Evolutionary conservation across 441 rosid genomes (phyloP).

Genomic region (Gossypium davidsonii): DNA sequence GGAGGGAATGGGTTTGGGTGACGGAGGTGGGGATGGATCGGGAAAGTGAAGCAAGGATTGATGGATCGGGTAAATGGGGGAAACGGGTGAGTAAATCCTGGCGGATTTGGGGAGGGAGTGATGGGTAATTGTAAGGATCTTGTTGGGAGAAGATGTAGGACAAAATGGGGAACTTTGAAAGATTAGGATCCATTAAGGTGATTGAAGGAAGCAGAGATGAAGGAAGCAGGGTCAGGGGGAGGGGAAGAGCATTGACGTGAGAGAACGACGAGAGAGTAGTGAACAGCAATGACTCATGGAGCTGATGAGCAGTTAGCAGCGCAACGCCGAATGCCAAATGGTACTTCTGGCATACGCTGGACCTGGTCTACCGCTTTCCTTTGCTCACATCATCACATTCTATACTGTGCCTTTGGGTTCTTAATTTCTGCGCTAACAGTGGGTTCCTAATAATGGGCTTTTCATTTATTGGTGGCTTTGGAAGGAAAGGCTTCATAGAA

Average conservation of each 20-base stretch:
- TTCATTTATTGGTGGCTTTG: too few species aligned
- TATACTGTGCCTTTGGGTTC: too few species aligned
- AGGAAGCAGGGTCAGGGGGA: background rate
- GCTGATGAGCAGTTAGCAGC: background rate
- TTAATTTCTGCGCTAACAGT: too few species aligned
- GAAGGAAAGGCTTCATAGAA: too few species aligned
- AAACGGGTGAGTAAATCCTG: constrained; percentile 17
- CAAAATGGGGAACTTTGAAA: constrained; percentile 28
- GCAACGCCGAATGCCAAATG: background rate
- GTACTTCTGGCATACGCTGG: background rate
- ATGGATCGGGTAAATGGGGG: constrained; percentile 24
- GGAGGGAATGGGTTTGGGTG: constrained; percentile 26
- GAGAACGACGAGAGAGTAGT: background rate
- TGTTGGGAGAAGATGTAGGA: constrained; percentile 22
- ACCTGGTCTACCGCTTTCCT: background rate
- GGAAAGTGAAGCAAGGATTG: constrained; percentile 19
- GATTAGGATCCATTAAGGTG: constrained; percentile 21
- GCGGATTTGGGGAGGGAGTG: constrained; percentile 15
- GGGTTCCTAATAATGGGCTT: too few species aligned
- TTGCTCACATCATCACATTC: too few species aligned
- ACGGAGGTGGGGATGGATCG: constrained; percentile 25
- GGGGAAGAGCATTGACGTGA: background rate
- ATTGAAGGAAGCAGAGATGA: background rate
- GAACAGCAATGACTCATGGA: background rate
- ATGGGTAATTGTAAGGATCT: constrained; percentile 17